Evolutionary conservation across 805 yeast species (phyloP).

Genomic region (Ogataea philodendri): DNA sequence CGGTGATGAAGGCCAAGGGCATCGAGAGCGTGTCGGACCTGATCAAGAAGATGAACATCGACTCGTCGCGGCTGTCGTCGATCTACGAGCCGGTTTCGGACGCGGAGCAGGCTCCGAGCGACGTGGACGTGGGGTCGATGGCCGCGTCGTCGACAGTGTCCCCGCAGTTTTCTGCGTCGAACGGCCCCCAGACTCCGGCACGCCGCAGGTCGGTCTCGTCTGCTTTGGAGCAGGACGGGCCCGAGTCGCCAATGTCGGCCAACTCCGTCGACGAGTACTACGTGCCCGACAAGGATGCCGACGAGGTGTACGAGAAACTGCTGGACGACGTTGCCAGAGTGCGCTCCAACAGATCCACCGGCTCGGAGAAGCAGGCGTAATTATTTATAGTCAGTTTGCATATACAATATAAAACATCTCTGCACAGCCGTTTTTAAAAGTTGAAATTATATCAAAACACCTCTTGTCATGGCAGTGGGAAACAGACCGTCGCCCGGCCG

Average conservation of each 20-base stretch:
- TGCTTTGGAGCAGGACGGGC: slow-evolving; percentile 11
- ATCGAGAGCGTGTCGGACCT: slow-evolving; percentile 66
- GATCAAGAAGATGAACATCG: slow-evolving; percentile 60
- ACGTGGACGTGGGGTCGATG: no score
- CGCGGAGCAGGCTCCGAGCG: neutral
- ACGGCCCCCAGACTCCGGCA: slow-evolving; percentile 3
- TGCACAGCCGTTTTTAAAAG: slow-evolving; percentile 1
- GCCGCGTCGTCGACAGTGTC: slow-evolving; percentile 3
- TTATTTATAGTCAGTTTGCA: slow-evolving; percentile 5
- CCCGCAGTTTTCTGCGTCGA: slow-evolving; percentile 2
- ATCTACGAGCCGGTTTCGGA: slow-evolving; percentile 21
- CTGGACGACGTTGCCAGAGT: slow-evolving; percentile 66
- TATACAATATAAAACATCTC: slow-evolving; percentile 3
- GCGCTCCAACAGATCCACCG: slow-evolving; percentile 45
- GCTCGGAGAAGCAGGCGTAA: slow-evolving; percentile 19
- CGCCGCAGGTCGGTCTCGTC: slow-evolving; percentile 5
- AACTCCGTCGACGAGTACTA: slow-evolving; percentile 23
- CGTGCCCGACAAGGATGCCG: slow-evolving; percentile 43
- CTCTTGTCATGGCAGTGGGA: neutral
- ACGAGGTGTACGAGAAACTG: slow-evolving; percentile 69
- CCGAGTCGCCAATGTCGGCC: slow-evolving; percentile 27
- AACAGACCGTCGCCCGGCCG: slow-evolving; percentile 1
- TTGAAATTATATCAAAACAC: no score
- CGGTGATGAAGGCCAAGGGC: slow-evolving; percentile 73
- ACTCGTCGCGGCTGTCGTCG: slow-evolving; percentile 34